Evolutionary conservation across 1,284 basidiomycete genomes (phyloP).

Genomic region (Pyrrhoderma noxium): DNA sequence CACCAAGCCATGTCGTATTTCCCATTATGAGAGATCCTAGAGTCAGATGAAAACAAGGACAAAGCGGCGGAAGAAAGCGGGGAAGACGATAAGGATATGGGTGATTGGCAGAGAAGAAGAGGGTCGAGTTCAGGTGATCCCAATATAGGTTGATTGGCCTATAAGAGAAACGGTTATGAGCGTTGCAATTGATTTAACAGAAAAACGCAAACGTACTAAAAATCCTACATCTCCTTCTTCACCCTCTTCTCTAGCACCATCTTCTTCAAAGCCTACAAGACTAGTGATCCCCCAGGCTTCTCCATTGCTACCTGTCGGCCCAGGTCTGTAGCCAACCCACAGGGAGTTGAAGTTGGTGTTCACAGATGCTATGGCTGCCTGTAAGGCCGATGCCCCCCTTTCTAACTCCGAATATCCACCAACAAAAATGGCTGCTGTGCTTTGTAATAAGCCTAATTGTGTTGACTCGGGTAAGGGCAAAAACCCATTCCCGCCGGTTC

Average conservation of each 20-base stretch:
- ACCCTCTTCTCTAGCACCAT: constrained; percentile 35
- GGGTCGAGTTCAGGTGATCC: constrained; percentile 86
- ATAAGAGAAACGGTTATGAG: constrained; percentile 11
- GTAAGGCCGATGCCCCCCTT: constrained; percentile 67
- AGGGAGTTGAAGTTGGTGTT: constrained; percentile 73
- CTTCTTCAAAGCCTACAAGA: constrained; percentile 44
- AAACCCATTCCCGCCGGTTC: constrained; percentile 50
- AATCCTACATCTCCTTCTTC: constrained; percentile 34
- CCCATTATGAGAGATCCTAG: too few species aligned
- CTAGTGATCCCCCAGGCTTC: constrained; percentile 85
- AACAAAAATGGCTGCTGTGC: constrained; percentile 78
- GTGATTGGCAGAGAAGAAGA: constrained; percentile 61
- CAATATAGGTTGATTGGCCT: constrained; percentile 77
- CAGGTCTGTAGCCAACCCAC: constrained; percentile 78
- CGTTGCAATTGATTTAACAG: too few species aligned
- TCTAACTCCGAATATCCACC: constrained; percentile 51
- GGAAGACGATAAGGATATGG: constrained; percentile 23
- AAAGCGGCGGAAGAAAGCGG: too few species aligned
- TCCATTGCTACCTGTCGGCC: not conserved
- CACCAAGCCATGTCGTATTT: constrained; percentile 29
- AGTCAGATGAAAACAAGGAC: too few species aligned
- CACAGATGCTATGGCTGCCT: constrained; percentile 87
- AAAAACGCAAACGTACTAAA: not conserved
- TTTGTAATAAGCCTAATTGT: constrained; percentile 77
- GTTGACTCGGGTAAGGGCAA: constrained; percentile 65